Conservation (phyloP, 2,329 filamentous ascomycete genomes). For the Aspergillus ustus region DNA sequence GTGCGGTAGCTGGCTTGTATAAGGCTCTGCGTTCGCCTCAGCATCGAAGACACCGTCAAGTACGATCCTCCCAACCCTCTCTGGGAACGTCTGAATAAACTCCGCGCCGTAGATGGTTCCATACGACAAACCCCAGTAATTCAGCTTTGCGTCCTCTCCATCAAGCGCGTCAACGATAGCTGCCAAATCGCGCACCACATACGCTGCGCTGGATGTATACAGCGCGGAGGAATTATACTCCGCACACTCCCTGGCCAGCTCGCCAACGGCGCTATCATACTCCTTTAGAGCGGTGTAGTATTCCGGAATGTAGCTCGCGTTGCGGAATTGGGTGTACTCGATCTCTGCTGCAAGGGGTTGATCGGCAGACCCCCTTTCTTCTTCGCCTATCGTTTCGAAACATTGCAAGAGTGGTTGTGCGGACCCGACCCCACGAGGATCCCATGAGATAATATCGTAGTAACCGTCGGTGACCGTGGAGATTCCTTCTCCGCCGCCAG, state of each 20-base stretch:
- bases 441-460: constrained; percentile 14
- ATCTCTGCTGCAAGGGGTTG: constrained; percentile 6
- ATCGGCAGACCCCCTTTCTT: neutral
- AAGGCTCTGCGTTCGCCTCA: neutral
- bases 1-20: constrained; percentile 9
- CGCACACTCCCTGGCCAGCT: neutral
- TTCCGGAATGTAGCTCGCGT: constrained; percentile 4
- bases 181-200: constrained; percentile 15
- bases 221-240: constrained; percentile 6
- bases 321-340: constrained; percentile 10
- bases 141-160: neutral
- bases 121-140: constrained; percentile 18
- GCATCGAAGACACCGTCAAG: constrained; percentile 10
- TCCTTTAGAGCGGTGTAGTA: neutral
- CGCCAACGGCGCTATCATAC: neutral
- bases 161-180: constrained; percentile 12
- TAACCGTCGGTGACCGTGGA: neutral
- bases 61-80: constrained; percentile 4
- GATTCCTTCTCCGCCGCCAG: neutral
- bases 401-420: constrained; percentile 9
- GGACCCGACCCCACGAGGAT: constrained; percentile 11
- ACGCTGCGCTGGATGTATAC: constrained; percentile 10
- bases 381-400: constrained; percentile 2
- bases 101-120: constrained; percentile 11
- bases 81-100: constrained; percentile 13